Evolutionary conservation across 1,139 yeast genomes (phyloP).

Genomic region (Lodderomyces beijingensis): DNA sequence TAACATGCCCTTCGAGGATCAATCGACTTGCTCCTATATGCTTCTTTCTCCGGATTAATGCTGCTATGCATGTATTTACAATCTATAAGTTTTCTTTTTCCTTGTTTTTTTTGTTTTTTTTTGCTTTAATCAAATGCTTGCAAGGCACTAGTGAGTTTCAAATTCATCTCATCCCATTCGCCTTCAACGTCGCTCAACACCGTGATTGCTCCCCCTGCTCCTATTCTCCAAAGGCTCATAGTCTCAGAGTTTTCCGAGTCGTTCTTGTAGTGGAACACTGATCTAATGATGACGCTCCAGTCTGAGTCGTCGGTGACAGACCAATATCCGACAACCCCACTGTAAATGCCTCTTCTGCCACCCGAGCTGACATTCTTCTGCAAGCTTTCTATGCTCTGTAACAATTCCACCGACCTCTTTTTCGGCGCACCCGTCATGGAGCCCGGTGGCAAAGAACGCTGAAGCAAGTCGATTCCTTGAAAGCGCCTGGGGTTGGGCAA

Average conservation of each 20-base stretch:
- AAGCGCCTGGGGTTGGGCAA: constrained; percentile 31
- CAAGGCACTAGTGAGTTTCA: constrained; percentile 75
- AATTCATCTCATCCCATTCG: constrained; percentile 91
- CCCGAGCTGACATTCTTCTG: constrained; percentile 42
- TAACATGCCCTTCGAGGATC: neutral
- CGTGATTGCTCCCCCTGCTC: constrained; percentile 98
- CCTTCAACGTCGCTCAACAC: constrained; percentile 74
- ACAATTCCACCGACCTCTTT: constrained; percentile 80
- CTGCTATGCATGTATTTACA: neutral
- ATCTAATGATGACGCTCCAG: constrained; percentile 93
- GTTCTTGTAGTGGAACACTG: constrained; percentile 62
- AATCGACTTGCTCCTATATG: constrained; percentile 3
- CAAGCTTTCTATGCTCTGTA: constrained; percentile 48
- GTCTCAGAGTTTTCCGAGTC: constrained; percentile 35
- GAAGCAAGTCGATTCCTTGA: constrained; percentile 74
- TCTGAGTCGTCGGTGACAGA: constrained; percentile 83
- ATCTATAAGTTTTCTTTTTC: neutral
- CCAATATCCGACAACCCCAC: constrained; percentile 97
- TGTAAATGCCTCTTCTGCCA: constrained; percentile 76
- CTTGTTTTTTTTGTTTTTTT: constrained; percentile 1
- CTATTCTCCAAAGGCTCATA: constrained; percentile 66
- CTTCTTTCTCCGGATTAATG: neutral
- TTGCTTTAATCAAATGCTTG: constrained; percentile 45
- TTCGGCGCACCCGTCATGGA: constrained; percentile 99
- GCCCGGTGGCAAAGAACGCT: constrained; percentile 89